Base-by-base conservation (phyloP, 139 green algal genomes). In the Deuterostichococcus epilithicus region DNA sequence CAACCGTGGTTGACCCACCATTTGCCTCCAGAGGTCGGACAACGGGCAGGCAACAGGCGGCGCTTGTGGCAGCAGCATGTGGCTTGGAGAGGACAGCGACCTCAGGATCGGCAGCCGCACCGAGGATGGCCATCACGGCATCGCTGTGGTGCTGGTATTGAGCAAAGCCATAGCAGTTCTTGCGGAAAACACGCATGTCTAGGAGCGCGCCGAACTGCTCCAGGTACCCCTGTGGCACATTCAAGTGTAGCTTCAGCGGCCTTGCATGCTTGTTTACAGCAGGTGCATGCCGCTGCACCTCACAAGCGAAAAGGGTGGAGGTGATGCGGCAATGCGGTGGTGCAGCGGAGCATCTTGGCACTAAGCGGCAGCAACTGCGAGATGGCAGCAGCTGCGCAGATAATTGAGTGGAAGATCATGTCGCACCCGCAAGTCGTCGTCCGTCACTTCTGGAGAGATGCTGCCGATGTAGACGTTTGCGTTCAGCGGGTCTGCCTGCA, bases 391-490 rank as follows among this genome's bases (percentile, higher is more conserved):
- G 5, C 33, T 23, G 42, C 10, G 26, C 44, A 45, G 2, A 5
- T 34, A 33, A 30, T 44, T 80, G 72, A 60, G 33, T 44, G 22
- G 65, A 86, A 83, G 45, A 80, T 75, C n/a, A n/a, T n/a, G n/a
- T n/a, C n/a, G n/a, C 37, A 38, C 35, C 32, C 68, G 73, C 38
- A 95, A 65, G 34, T 91, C 87, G 0, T 66, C 52, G 18, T 94
- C 90, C 0, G 60, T 78, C 22, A 88, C 70, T 2, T 85, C 78
- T 18, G 84, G 73, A 2, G 85, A 70, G 34, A 95, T 71, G 81
- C 90, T 92, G 68, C 89, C 89, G 13, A 94, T 83, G 37, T 95
- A 95, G 0, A 95, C 85, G 70, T 94, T 95, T 74, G 85, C 90
- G 80, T 91, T 92, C 39, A 80, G 80, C n/a, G 89, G 89, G 70